Percentiles rank a stretch among this genome's conserved stretches.
These are phyloP conservation scores for Quercus alba DNA, from an alignment of 306 rosid species.

Conservation along the genomic window DNA sequence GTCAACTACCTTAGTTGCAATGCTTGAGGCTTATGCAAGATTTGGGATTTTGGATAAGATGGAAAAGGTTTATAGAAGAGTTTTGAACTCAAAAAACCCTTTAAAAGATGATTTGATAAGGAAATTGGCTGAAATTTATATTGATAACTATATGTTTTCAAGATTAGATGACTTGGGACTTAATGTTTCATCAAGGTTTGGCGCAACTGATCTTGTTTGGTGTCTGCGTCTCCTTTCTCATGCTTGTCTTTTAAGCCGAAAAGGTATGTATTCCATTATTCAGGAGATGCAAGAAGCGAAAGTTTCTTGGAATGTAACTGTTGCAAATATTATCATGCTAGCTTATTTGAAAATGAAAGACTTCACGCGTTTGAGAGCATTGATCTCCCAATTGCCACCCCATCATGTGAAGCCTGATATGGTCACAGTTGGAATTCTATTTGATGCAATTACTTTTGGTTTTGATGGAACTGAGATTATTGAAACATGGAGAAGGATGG, in stretches of 20 bases:
- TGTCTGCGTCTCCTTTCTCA: constrained; percentile 62
- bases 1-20: constrained; percentile 54
- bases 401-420: constrained; percentile 52
- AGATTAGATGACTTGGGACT: constrained; percentile 58
- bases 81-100: constrained; percentile 40
- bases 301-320: constrained; percentile 44
- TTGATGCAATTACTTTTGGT: constrained; percentile 52
- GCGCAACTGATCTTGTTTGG: constrained; percentile 56
- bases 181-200: constrained; percentile 39
- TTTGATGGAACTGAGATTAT: constrained; percentile 46
- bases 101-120: constrained; percentile 55
- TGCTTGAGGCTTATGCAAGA: constrained; percentile 69
- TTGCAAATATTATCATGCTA: constrained; percentile 51
- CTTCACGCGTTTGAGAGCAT: constrained; percentile 46
- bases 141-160: constrained; percentile 58
- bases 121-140: constrained; percentile 60
- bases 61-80: constrained; percentile 50
- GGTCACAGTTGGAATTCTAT: constrained; percentile 53
- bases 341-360: constrained; percentile 74
- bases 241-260: constrained; percentile 64
- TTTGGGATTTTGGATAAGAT: constrained; percentile 68
- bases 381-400: constrained; percentile 40
- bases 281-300: constrained; percentile 46
- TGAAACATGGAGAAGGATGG: constrained; percentile 54
- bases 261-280: constrained; percentile 54